Evolutionary conservation across 768 basidiomycete species (phyloP).

Genomic region (Udeniomyces megalosporus): DNA sequence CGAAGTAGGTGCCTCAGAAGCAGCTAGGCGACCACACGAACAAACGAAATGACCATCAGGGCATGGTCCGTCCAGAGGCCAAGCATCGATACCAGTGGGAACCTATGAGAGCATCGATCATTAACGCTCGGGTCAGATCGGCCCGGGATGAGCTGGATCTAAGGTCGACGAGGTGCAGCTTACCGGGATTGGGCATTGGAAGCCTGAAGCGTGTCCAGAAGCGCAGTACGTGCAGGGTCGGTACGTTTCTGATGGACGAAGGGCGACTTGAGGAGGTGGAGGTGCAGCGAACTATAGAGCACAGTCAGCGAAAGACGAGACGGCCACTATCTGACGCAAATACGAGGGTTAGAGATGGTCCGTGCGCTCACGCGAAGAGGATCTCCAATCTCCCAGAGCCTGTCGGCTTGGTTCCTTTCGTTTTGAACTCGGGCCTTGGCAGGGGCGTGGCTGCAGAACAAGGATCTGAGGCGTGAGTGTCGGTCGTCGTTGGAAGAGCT

Average conservation of each 20-base stretch:
- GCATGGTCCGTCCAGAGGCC: constrained; percentile 13
- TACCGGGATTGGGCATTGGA: constrained; percentile 5
- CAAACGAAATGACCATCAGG: constrained; percentile 10
- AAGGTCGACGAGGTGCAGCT: background rate
- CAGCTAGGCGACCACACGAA: constrained; percentile 1
- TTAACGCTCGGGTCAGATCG: background rate
- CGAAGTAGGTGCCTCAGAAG: constrained; percentile 1
- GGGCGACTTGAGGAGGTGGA: background rate
- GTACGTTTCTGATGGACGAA: constrained; percentile 9
- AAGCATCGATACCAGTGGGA: background rate
- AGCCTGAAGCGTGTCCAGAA: background rate
- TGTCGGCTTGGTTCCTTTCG: constrained; percentile 9
- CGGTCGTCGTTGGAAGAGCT: background rate
- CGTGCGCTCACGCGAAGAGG: background rate
- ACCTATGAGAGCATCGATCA: background rate
- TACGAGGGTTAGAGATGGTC: background rate
- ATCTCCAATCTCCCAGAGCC: constrained; percentile 2
- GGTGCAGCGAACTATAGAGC: constrained; percentile 7
- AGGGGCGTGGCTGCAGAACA: constrained; percentile 1
- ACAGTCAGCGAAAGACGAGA: too few species aligned
- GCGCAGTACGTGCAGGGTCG: constrained; percentile 5
- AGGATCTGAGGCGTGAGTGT: background rate
- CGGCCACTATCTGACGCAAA: background rate
- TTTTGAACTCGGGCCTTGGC: constrained; percentile 1
- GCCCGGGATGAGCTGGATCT: too few species aligned